phyloP scores from a whole-genome alignment of 805 yeast species.

The Nakazawaea siamensis region DNA sequence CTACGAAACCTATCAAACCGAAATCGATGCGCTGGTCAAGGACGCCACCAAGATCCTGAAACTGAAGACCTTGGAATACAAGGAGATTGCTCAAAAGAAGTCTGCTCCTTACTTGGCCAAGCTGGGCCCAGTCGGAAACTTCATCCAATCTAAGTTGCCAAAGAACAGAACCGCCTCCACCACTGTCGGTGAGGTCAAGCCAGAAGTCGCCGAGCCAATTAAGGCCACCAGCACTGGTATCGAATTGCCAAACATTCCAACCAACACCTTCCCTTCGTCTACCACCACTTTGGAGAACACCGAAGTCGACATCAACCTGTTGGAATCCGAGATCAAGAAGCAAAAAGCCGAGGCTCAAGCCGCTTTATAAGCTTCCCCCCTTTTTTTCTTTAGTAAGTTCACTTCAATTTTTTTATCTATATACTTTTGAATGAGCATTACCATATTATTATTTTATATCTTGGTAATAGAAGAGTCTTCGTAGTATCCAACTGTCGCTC shows the following conservation, averaged over 20 bases:
- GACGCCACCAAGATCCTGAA: conserved; percentile 36
- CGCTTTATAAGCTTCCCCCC: conserved; percentile 4
- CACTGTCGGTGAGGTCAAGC: conserved; percentile 38
- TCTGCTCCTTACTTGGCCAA: conserved; percentile 52
- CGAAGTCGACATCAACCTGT: conserved; percentile 10
- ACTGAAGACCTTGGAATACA: conserved; percentile 38
- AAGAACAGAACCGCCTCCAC: conserved; percentile 62
- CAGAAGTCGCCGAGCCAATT: conserved; percentile 5
- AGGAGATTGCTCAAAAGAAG: conserved; percentile 29
- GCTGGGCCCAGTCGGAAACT: conserved; percentile 59
- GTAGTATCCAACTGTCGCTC: too few relatives aligned
- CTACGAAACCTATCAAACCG: conserved; percentile 66
- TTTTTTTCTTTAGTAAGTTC: too few relatives aligned
- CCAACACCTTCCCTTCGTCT: not conserved
- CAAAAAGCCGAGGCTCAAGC: not conserved
- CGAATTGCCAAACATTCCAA: conserved; percentile 9
- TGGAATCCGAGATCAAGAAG: conserved; percentile 7
- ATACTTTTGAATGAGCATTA: too few relatives aligned
- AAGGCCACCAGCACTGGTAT: conserved; percentile 6
- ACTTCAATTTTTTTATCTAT: too few relatives aligned
- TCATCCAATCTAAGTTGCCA: conserved; percentile 49
- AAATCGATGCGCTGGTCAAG: conserved; percentile 61
- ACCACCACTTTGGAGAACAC: conserved; percentile 2
- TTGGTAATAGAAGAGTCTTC: too few relatives aligned
- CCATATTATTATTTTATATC: too few relatives aligned